Base-by-base conservation (phyloP, 2,329 filamentous ascomycete genomes). In the Hypocrella siamensis region DNA sequence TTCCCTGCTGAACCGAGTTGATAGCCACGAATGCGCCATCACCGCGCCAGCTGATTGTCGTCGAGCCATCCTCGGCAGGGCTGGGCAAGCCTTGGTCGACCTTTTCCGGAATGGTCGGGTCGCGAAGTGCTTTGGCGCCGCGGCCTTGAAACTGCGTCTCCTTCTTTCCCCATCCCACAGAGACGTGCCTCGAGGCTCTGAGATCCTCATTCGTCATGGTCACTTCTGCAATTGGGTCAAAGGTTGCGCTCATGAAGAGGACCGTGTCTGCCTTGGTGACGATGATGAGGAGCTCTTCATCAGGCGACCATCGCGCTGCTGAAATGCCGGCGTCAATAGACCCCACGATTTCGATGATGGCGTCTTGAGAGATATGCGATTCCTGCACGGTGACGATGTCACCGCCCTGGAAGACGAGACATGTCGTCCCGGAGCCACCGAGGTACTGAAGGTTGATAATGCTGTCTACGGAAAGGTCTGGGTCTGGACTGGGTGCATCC, bases 111-210 rank as follows among this genome's bases (percentile, higher is more conserved):
- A 98, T 82, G 8, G 90, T 98, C 12, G 90, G 90, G 53, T 98
- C 90, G 33, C 83, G 72, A 40, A 96, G 62, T 15, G 85, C 85
- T 57, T 74, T 75, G 35, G 86, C 88, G 39, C 86, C 75, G 46
- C 82, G 84, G 31, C 90, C 90, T 48, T 94, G 82, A 53, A 98
- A 98, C 52, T 98, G 90, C 1, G 90, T 98, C 57, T 98, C 90
- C 50, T 81, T 84, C 61, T 96, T 96, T 37, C 90, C 90, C 90
- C 90, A 98, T 31, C 90, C 90, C 16, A 98, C 88, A 15, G 85
- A 92, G 35, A 94, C 90, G 60, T 94, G 86, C 52, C 79, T 90
- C 17, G 80, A 96, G n/a, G 75, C 72, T 44, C 79, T 79, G 40
- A 93, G 68, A 54, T 93, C 88, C 28, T 86, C 82, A 0, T 63